Percentiles rank a stretch among this genome's conserved stretches.
These are phyloP conservation scores for Phytophthora pluvialis DNA, from an alignment of 352 stramenopile species.

Conservation along the genomic window DNA sequence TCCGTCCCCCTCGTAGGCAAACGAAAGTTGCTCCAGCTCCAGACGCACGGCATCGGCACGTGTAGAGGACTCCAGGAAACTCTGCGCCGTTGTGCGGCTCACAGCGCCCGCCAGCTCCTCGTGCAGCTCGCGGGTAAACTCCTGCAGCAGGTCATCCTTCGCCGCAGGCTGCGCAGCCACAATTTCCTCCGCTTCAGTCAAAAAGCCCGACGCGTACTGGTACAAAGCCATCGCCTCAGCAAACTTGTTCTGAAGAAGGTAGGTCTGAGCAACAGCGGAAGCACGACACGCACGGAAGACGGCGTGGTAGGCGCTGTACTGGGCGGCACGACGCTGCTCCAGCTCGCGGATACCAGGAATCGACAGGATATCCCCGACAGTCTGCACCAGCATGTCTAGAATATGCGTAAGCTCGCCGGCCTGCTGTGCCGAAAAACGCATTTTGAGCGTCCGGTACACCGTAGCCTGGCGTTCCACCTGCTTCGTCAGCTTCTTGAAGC, in stretches of 20 bases:
- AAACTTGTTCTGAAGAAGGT: conserved; percentile 72
- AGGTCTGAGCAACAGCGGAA: conserved; percentile 68
- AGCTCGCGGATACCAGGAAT: conserved; percentile 66
- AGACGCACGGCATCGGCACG: conserved; percentile 63
- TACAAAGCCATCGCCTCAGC: conserved; percentile 73
- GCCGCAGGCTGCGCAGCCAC: conserved; percentile 60
- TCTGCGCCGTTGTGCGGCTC: conserved; percentile 74
- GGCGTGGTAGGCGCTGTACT: conserved; percentile 76
- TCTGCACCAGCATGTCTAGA: conserved; percentile 85
- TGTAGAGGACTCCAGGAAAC: conserved; percentile 70
- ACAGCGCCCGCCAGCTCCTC: conserved; percentile 69
- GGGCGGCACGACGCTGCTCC: conserved; percentile 53
- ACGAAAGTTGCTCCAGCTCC: conserved; percentile 67
- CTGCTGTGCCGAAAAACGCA: conserved; percentile 48
- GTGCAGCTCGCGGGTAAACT: conserved; percentile 64
- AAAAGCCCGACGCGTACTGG: conserved; percentile 70
- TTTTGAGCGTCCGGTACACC: conserved; percentile 76
- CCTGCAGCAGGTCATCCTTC: conserved; percentile 66
- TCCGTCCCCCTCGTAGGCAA: conserved; percentile 49
- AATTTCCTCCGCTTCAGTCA: conserved; percentile 66
- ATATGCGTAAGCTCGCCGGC: conserved; percentile 79
- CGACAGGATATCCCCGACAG: conserved; percentile 74
- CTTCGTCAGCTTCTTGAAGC: conserved; percentile 75
- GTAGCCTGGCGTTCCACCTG: conserved; percentile 70
- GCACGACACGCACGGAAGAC: conserved; percentile 74